phyloP scores from a whole-genome alignment of 441 rosid species.

The Populus tomentosa region DNA sequence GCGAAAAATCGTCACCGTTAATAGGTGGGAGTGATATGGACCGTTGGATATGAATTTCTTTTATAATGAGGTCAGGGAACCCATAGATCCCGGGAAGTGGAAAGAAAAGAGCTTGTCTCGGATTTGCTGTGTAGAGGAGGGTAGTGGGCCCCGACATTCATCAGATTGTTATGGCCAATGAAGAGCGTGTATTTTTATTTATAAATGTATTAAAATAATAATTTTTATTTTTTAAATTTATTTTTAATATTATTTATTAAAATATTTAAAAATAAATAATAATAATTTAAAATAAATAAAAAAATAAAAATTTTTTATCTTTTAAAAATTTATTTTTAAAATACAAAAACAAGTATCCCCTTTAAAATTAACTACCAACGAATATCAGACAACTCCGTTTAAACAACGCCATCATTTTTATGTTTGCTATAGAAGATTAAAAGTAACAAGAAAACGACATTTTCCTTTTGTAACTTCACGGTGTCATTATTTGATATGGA shows the following conservation, averaged over 20 bases:
- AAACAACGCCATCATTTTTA: neutral
- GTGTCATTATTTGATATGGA: neutral
- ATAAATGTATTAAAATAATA: too few species aligned
- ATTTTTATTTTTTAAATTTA: too few species aligned
- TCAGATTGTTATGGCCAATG: constrained; percentile 1
- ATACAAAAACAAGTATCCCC: too few species aligned
- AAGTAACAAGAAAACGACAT: too few species aligned
- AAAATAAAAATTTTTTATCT: too few species aligned
- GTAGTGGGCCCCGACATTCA: constrained; percentile 20
- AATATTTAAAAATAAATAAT: too few species aligned
- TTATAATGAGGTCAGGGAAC: neutral
- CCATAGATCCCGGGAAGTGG: constrained; percentile 6
- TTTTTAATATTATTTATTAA: too few species aligned
- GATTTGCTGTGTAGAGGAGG: neutral
- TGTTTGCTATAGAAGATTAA: neutral
- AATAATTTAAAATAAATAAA: too few species aligned
- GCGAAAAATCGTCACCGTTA: constrained; percentile 28
- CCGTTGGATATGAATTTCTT: constrained; percentile 12
- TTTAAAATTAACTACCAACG: neutral
- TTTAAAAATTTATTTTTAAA: too few species aligned
- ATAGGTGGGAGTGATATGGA: constrained; percentile 4
- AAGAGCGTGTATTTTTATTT: neutral
- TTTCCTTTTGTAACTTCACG: too few species aligned
- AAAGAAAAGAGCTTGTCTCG: constrained; percentile 12
- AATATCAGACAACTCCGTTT: neutral